Evolutionary conservation across 441 rosid genomes (phyloP).

Genomic region (Adansonia rubrostipa): DNA sequence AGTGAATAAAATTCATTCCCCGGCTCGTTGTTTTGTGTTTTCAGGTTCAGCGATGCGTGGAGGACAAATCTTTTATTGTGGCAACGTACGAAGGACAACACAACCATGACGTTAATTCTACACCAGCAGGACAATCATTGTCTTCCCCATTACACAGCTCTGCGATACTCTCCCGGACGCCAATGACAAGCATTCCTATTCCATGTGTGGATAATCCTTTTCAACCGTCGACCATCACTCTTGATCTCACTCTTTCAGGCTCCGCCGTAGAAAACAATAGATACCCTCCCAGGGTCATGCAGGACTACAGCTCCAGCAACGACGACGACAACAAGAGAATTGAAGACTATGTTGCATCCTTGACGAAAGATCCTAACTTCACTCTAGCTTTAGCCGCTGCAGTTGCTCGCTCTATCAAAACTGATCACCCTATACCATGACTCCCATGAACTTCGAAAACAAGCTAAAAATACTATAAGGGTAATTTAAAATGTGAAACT

Average conservation of each 20-base stretch:
- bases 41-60: conserved; percentile 44
- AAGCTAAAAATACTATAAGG: not conserved
- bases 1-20: too few species aligned
- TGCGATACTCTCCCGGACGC: not conserved
- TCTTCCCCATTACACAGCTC: conserved; percentile 5
- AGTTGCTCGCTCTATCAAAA: conserved; percentile 39
- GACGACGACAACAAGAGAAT: conserved; percentile 8
- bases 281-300: conserved; percentile 1
- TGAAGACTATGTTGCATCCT: conserved; percentile 33
- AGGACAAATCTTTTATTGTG: conserved; percentile 33
- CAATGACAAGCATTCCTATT: not conserved
- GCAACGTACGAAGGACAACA: conserved; percentile 50
- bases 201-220: conserved; percentile 14
- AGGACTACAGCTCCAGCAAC: not conserved
- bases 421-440: not conserved
- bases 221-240: conserved; percentile 27
- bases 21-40: not conserved
- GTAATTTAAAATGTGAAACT: not conserved
- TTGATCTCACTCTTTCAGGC: conserved; percentile 46
- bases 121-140: not conserved
- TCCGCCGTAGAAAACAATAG: conserved; percentile 4
- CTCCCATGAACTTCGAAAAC: not conserved
- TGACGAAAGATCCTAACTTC: conserved; percentile 38
- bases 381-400: conserved; percentile 31
- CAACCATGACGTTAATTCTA: conserved; percentile 31